A percentile compares a stretch with the other conserved stretches of the same genome.
Conservation (phyloP, 305 asterid genomes). For the Fraxinus floribunda region DNA sequence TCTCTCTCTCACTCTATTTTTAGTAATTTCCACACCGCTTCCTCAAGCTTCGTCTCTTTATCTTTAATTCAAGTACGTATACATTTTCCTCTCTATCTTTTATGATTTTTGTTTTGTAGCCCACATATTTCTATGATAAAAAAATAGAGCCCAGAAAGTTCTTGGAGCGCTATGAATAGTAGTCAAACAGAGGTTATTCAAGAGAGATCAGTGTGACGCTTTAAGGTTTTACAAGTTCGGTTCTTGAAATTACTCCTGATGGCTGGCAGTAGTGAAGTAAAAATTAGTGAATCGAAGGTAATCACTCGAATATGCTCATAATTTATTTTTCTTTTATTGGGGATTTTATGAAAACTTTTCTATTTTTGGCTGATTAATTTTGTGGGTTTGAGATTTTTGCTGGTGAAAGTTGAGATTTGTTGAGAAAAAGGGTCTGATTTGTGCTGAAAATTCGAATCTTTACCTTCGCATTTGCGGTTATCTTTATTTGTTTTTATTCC, state of each 20-base stretch:
- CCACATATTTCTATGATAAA: background rate
- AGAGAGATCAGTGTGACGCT: conserved; percentile 16
- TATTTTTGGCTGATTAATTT: background rate
- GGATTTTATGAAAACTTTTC: background rate
- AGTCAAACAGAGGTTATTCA: background rate
- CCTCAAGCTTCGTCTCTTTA: background rate
- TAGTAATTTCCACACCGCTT: background rate
- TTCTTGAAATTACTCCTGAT: conserved; percentile 18
- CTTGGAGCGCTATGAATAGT: background rate
- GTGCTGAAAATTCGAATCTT: too few species aligned
- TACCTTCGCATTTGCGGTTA: too few species aligned
- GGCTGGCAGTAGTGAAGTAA: conserved; percentile 53
- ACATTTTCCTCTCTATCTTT: background rate
- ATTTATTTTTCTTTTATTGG: too few species aligned
- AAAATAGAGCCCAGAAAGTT: too few species aligned
- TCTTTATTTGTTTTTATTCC: too few species aligned
- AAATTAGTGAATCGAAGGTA: conserved; percentile 47
- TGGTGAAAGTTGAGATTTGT: background rate
- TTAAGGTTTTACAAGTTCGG: conserved; percentile 1
- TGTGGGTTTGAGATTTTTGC: conserved; percentile 17
- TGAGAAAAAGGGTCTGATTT: conserved; percentile 6
- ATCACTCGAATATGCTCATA: background rate
- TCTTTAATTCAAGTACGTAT: background rate
- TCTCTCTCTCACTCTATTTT: background rate
- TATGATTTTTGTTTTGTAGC: background rate